Base-by-base conservation (phyloP, 1,284 basidiomycete genomes). In the Ceratobasidium sp. region DNA sequence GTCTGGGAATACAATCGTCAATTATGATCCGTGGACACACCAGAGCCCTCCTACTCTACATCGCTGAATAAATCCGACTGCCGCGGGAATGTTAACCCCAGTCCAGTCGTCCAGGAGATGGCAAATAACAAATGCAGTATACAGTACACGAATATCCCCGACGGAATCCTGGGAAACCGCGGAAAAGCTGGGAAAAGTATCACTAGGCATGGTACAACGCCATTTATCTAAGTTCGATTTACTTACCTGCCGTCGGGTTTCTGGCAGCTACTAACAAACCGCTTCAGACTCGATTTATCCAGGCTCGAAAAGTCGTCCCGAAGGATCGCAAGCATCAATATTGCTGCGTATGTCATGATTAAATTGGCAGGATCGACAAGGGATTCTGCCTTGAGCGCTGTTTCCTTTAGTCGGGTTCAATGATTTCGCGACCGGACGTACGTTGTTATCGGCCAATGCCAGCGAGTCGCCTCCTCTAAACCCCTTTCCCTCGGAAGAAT, bases 281-380 rank as follows among this genome's bases (percentile, higher is more conserved):
- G 75, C 1, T 86, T 72, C 20, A 96, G 78, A 0, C 88, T 91
- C 1, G 77, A 43, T 50, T 87, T 82, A 75, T 96, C 85, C 20
- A 96, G 80, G 54, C 80, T 79, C 49, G 83, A 78, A 73, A 94
- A 88, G 73, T 92, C 87, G 74, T 94, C 93, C n/a, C 90, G 84
- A 6, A 97, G 83, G 70, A 96, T 89, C 0, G 90, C 87, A 3
- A 97, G 86, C 0, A 86, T 84, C 1, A 95, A 79, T 2, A 97
- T 77, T 0, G 94, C 92, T 0, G 93, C 93, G 76, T 97, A 97
- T 7, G 94, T 94, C 84, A 94, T 92, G 69, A 96, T 93, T n/a
- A 96, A 81, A 77, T 96, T 91, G 0, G 92, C 89, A 3, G 85
- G 83, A 71, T 92, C 86, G 78, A 77, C 81, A 79, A 70, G 49